Evolutionary conservation across 1,284 basidiomycete species (phyloP).

Genomic region (Coniferiporia weirii): DNA sequence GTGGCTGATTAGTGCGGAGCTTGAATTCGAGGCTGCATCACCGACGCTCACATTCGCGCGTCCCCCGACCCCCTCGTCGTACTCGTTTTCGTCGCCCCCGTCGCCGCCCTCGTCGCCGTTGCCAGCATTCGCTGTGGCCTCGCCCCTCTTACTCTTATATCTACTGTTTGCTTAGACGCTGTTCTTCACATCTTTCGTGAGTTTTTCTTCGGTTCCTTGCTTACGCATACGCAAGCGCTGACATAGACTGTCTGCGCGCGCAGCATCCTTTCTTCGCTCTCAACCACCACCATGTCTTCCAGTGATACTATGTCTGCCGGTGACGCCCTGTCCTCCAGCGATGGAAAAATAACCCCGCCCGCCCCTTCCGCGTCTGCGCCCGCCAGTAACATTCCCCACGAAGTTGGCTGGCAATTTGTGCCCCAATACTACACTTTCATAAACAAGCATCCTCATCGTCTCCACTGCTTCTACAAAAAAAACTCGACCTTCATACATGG

Average conservation of each 20-base stretch:
- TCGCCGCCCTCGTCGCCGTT: not conserved
- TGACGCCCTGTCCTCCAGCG: no score
- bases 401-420: constrained; percentile 96
- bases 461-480: constrained; percentile 99
- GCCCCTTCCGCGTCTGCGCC: not conserved
- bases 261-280: not conserved
- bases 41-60: not conserved
- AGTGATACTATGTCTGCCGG: no score
- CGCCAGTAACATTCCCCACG: constrained; percentile 62
- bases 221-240: constrained; percentile 23
- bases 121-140: constrained; percentile 8
- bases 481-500: constrained; percentile 95
- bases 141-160: not conserved
- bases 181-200: constrained; percentile 28
- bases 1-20: constrained; percentile 1
- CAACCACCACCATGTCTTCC: not conserved
- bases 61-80: not conserved
- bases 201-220: constrained; percentile 21
- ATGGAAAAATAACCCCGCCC: not conserved
- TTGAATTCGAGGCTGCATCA: not conserved
- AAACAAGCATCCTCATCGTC: constrained; percentile 93
- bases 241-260: constrained; percentile 2
- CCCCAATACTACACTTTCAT: constrained; percentile 97
- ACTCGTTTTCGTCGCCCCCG: constrained; percentile 1
- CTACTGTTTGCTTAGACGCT: constrained; percentile 5